Evolutionary conservation across 2,329 filamentous ascomycete genomes (phyloP).

Genomic region (Ascochyta koolunga): DNA sequence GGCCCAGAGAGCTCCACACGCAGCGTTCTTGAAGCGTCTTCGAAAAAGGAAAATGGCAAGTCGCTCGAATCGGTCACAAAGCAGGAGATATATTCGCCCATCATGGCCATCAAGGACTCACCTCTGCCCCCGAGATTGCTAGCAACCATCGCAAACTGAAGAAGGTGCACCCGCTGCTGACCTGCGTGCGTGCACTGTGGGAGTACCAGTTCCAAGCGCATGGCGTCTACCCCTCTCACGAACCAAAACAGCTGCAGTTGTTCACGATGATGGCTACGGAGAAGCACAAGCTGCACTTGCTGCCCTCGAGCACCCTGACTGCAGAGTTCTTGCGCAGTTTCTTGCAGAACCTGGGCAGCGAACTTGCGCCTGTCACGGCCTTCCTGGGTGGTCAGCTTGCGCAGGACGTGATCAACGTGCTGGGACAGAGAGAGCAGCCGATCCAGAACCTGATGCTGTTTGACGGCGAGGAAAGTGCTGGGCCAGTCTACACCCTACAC

Average conservation of each 20-base stretch:
- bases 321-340: constrained; percentile 78
- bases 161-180: constrained; percentile 81
- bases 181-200: constrained; percentile 89
- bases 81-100: constrained; percentile 86
- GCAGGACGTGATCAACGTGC: constrained; percentile 96
- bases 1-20: constrained; percentile 80
- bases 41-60: constrained; percentile 67
- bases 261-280: constrained; percentile 81
- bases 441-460: constrained; percentile 95
- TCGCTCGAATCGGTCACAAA: constrained; percentile 87
- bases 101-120: constrained; percentile 82
- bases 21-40: constrained; percentile 72
- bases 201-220: constrained; percentile 69
- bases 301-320: constrained; percentile 53
- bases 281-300: constrained; percentile 71
- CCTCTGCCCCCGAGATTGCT: constrained; percentile 71
- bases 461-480: constrained; percentile 80
- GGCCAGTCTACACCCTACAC: constrained; percentile 78
- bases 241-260: constrained; percentile 62
- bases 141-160: constrained; percentile 71
- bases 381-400: constrained; percentile 89
- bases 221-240: constrained; percentile 55
- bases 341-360: constrained; percentile 81
- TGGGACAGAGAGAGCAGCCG: constrained; percentile 88
- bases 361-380: constrained; percentile 85